Percentiles rank a stretch among this genome's conserved stretches.
These are phyloP conservation scores for Cladophialophora immunda DNA, from an alignment of 2,329 filamentous ascomycete genomes.

Conservation along the genomic window DNA sequence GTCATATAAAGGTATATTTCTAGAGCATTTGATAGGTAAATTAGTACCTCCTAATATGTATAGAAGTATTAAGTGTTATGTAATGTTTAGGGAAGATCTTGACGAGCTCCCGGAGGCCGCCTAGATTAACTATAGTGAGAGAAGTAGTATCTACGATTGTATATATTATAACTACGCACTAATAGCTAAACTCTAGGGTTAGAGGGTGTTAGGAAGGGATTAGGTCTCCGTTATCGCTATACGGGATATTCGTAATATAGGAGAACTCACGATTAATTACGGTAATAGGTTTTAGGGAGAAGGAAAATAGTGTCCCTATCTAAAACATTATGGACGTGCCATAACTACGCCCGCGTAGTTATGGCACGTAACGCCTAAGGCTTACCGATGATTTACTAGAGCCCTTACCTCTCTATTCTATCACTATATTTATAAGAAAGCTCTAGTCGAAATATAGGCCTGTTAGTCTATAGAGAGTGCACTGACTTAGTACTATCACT, in stretches of 20 bases:
- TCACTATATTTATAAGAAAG: too few species aligned
- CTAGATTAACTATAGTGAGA: conserved; percentile 12
- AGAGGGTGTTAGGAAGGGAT: conserved; percentile 6
- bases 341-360: too few species aligned
- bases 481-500: too few species aligned
- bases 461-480: too few species aligned
- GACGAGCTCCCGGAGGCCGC: conserved; percentile 6
- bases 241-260: background rate
- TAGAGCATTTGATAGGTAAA: background rate
- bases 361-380: too few species aligned
- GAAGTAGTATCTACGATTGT: background rate
- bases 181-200: background rate
- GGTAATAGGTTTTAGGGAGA: conserved; percentile 4
- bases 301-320: conserved; percentile 6
- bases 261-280: conserved; percentile 12
- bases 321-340: background rate
- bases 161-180: background rate
- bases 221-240: conserved; percentile 3
- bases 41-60: conserved; percentile 1
- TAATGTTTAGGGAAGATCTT: conserved; percentile 2
- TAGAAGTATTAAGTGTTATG: background rate
- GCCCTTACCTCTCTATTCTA: too few species aligned
- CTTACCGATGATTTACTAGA: too few species aligned
- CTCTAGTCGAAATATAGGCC: too few species aligned
- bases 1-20: background rate